Evolutionary conservation across 306 rosid species (phyloP), one percentile per base, ranked within the genome.

Genomic region (Lagenaria siceraria): DNA sequence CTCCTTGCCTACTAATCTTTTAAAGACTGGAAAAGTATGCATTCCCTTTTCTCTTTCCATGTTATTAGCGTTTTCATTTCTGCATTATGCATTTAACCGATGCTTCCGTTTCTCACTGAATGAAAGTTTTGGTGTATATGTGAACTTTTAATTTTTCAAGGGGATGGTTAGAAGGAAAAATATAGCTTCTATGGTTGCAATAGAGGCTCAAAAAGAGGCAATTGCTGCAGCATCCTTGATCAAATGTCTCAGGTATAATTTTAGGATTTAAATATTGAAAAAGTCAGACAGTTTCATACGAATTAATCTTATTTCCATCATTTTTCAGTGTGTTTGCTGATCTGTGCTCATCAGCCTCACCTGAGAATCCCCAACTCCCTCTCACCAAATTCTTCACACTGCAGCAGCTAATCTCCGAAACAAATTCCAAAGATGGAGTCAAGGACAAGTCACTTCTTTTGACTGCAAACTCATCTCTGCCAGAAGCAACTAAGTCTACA

Each of bases 191-290:
- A 80, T 85, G 83, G 90, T 95, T 48, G 90, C 84, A 68, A 69
- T 82, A 83, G 96, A 92, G 86, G 98, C 99, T 79, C 97, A 95
- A 78, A 89, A 89, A 78, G 97, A 92, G 84, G 96, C 96, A 78
- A 77, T 85, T 19, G 84, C 83, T 54, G 97, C 99, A 77, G 85
- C 97, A 77, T 80, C 71, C 58, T 81, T 89, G 58, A 87, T 90
- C 81, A 92, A 80, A 85, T 90, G 96, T 82, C 87, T 92, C 73
- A 88, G 91, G 99, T 95, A 90, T 40, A 63, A 61, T 46, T 35
- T 27, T 43, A 21, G 76, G 33, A 18, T 53, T 35, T 40, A 51
- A 68, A 53, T 11, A 31, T 65, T 38, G n/a, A 74, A 53, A 75
- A 7, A 33, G 17, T 76, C 25, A n/a, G 5, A 56, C 18, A 4